These are phyloP conservation scores for Penicillium sp. DNA, from an alignment of 2,329 filamentous ascomycete species.

Conservation along the genomic window DNA sequence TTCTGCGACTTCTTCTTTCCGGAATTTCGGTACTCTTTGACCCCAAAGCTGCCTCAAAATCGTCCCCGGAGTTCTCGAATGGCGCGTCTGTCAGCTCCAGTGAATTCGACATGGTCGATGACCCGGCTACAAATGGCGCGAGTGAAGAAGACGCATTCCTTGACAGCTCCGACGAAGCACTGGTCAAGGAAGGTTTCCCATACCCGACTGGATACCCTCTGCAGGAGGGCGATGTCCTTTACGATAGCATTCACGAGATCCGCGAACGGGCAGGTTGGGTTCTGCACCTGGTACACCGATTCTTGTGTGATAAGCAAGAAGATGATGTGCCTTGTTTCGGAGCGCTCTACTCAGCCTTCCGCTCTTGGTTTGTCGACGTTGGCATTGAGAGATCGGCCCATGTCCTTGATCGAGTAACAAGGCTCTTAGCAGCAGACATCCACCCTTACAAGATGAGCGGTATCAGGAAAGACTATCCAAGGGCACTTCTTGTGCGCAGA, in stretches of 20 bases:
- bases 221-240: slow-evolving; percentile 62
- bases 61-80: slow-evolving; percentile 39
- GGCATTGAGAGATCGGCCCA: slow-evolving; percentile 95
- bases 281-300: slow-evolving; percentile 79
- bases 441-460: slow-evolving; percentile 94
- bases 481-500: slow-evolving; percentile 85
- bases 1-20: slow-evolving; percentile 84
- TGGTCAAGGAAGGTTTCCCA: slow-evolving; percentile 77
- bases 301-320: slow-evolving; percentile 80
- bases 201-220: slow-evolving; percentile 88
- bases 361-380: slow-evolving; percentile 96
- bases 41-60: slow-evolving; percentile 66
- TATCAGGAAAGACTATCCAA: slow-evolving; percentile 85
- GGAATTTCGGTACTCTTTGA: slow-evolving; percentile 90
- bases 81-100: slow-evolving; percentile 39
- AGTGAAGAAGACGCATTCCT: slow-evolving; percentile 51
- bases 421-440: slow-evolving; percentile 82
- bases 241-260: slow-evolving; percentile 74
- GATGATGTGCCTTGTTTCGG: slow-evolving; percentile 97
- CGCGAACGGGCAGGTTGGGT: slow-evolving; percentile 78
- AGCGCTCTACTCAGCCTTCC: slow-evolving; percentile 84
- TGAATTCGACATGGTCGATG: slow-evolving; percentile 50
- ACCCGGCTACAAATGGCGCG: slow-evolving; percentile 31
- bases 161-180: slow-evolving; percentile 58
- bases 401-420: slow-evolving; percentile 80